Conservation (phyloP, 2,329 filamentous ascomycete genomes). For the Fusarium napiforme region DNA sequence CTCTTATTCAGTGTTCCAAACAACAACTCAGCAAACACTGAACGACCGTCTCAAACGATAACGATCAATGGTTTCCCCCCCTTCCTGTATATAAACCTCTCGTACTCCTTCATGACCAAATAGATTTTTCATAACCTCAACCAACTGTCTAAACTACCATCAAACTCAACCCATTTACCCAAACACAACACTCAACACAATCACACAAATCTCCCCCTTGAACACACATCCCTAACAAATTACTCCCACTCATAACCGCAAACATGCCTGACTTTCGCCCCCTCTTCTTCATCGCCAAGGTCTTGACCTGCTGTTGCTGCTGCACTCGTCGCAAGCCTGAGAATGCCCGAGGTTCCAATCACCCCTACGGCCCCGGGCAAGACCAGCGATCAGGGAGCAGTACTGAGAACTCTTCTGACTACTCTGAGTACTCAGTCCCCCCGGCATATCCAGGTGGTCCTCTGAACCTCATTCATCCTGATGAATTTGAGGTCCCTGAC, state of each 20-base stretch:
- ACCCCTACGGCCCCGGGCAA: neutral
- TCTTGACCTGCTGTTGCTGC: slow-evolving; percentile 14
- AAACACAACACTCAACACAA: neutral
- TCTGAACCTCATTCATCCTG: neutral
- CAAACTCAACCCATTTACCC: neutral
- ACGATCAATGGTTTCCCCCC: no score
- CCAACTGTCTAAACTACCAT: neutral
- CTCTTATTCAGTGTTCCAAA: neutral
- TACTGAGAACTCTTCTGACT: neutral
- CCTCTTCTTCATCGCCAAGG: slow-evolving; percentile 8
- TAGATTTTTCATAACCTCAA: neutral
- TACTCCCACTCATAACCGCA: neutral
- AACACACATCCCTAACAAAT: no score
- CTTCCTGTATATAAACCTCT: neutral
- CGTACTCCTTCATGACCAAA: neutral
- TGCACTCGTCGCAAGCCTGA: neutral
- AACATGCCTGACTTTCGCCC: slow-evolving; percentile 36
- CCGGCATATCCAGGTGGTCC: neutral
- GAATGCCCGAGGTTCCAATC: neutral
- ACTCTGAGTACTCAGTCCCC: neutral
- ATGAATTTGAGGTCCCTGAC: neutral
- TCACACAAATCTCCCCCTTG: neutral
- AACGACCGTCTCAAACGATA: neutral
- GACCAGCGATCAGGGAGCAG: neutral
- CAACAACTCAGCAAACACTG: neutral